Conservation (phyloP, 345 rosid species). For the Firmiana major region DNA sequence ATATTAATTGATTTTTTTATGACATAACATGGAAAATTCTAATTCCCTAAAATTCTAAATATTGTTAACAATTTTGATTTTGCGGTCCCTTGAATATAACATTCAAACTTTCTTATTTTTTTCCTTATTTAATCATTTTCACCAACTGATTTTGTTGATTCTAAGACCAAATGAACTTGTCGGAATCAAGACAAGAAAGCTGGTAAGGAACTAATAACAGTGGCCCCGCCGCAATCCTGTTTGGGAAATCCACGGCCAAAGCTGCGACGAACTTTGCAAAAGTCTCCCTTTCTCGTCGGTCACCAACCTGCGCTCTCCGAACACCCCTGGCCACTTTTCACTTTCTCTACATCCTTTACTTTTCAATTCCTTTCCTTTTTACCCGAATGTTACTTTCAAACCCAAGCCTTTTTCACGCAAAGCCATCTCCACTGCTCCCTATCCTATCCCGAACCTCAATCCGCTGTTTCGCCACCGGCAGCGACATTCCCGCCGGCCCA, state of each 20-base stretch:
- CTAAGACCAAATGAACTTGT: background rate
- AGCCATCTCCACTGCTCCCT: slow-evolving; percentile 30
- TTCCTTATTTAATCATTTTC: background rate
- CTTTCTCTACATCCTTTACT: background rate
- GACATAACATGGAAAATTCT: no score
- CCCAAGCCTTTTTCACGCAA: slow-evolving; percentile 47
- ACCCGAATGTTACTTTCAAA: slow-evolving; percentile 48
- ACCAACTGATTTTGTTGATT: background rate
- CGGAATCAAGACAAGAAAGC: background rate
- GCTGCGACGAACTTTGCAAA: background rate
- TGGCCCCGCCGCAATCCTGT: background rate
- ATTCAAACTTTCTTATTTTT: no score
- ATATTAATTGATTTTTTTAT: no score
- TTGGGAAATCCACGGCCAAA: background rate
- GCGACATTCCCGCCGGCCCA: slow-evolving; percentile 46
- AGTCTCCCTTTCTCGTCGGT: background rate
- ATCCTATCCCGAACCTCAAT: slow-evolving; percentile 28
- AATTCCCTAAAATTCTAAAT: no score
- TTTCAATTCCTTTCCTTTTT: background rate
- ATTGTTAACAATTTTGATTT: no score
- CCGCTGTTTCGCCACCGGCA: slow-evolving; percentile 68
- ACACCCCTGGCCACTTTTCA: background rate
- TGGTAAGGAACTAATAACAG: background rate
- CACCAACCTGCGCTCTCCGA: background rate
- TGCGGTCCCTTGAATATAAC: no score